Percentiles rank a stretch among this genome's conserved stretches.
Conservation (phyloP, 495 filamentous ascomycete genomes). For the Cercophora samala region DNA sequence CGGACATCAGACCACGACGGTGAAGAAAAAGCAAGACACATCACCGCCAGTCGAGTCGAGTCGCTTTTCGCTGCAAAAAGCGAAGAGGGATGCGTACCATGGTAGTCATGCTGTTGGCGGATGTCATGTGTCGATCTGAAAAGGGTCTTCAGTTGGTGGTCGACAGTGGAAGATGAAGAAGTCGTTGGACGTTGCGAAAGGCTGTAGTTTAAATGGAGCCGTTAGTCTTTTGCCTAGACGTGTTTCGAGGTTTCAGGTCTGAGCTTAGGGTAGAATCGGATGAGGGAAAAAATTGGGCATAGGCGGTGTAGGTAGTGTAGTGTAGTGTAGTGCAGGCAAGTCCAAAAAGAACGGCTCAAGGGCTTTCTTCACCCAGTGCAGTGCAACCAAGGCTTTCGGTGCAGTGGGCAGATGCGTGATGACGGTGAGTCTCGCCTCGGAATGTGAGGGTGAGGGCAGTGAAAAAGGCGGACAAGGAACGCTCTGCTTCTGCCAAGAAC, state of each 20-base stretch:
- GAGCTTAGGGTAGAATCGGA: not conserved
- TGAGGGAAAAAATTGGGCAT: constrained; percentile 6
- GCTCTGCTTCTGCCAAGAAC: constrained; percentile 14
- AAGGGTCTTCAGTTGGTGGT: not conserved
- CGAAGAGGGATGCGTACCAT: constrained; percentile 42
- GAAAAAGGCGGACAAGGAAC: constrained; percentile 2
- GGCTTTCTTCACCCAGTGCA: not conserved
- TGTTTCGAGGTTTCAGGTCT: constrained; percentile 8
- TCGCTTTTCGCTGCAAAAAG: too few relatives aligned
- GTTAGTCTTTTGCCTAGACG: not conserved
- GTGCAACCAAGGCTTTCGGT: not conserved
- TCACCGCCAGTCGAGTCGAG: not conserved
- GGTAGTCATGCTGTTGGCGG: constrained; percentile 44
- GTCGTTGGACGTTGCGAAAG: not conserved
- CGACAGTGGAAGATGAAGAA: not conserved
- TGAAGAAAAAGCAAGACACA: not conserved
- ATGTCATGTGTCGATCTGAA: not conserved
- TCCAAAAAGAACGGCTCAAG: not conserved
- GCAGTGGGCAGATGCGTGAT: constrained; percentile 14
- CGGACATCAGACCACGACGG: not conserved
- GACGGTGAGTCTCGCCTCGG: constrained; percentile 12
- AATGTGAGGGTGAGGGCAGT: not conserved
- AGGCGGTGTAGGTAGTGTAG: constrained; percentile 1
- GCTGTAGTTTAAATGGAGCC: not conserved
- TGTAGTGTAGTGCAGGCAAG: too few relatives aligned